Evolutionary conservation across 2,329 filamentous ascomycete genomes (phyloP).

Genomic region (Neofusicoccum cordaticola): DNA sequence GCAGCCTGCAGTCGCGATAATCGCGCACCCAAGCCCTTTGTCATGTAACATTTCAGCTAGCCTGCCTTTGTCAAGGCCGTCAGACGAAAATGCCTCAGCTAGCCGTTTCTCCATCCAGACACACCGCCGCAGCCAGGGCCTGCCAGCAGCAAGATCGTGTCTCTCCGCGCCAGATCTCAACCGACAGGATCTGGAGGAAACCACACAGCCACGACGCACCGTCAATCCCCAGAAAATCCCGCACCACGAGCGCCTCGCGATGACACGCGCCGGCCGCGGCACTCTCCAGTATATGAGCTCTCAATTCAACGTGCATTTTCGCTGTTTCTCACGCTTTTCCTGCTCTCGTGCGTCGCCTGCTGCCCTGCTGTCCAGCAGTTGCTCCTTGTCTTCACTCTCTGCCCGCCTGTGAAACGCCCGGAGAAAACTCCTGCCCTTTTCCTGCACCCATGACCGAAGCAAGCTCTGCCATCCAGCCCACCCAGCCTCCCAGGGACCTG

Average conservation of each 20-base stretch:
- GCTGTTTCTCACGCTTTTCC: not conserved
- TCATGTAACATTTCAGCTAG: conserved; percentile 11
- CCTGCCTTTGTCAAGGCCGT: not conserved
- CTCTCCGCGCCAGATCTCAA: too few species aligned
- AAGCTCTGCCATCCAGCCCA: not conserved
- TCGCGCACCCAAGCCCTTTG: not conserved
- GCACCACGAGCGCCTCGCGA: not conserved
- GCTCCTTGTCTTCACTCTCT: not conserved
- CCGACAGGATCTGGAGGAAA: too few species aligned
- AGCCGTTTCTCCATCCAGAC: not conserved
- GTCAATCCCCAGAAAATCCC: not conserved
- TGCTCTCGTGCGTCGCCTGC: not conserved
- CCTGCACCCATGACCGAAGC: not conserved
- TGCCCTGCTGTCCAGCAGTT: not conserved
- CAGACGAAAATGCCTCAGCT: conserved; percentile 8
- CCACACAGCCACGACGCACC: not conserved
- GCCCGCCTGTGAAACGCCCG: not conserved
- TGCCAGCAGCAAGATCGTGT: too few species aligned
- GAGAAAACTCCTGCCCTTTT: not conserved
- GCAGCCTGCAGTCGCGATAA: not conserved
- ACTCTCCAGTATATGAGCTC: not conserved
- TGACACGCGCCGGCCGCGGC: not conserved
- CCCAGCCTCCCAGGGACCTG: not conserved
- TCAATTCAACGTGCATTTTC: not conserved
- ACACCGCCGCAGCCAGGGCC: too few species aligned